Evolutionary conservation across 768 basidiomycete species (phyloP).

Genomic region (Suillus sp.): DNA sequence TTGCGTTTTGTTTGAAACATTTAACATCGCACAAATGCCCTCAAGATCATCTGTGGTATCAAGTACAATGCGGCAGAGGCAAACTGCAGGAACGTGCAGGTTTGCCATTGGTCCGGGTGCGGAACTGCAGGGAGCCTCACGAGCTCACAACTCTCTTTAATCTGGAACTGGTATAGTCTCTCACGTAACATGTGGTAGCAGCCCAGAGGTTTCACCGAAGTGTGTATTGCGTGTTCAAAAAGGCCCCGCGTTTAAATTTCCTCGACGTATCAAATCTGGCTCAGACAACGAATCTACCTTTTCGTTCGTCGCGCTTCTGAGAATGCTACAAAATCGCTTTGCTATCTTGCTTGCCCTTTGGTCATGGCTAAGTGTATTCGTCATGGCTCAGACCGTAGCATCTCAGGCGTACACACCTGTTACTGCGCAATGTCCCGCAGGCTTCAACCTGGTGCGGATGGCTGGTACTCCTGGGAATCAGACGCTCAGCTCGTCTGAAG

Average conservation of each 20-base stretch:
- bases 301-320: neutral
- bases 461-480: conserved; percentile 31
- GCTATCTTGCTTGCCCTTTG: conserved; percentile 9
- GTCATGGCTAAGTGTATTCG: conserved; percentile 10
- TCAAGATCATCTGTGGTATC: too few species aligned
- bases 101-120: neutral
- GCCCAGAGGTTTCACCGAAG: neutral
- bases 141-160: neutral
- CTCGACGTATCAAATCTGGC: neutral
- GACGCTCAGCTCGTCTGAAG: conserved; percentile 38
- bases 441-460: conserved; percentile 33
- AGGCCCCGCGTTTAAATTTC: neutral
- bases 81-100: neutral
- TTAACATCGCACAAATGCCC: neutral
- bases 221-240: neutral
- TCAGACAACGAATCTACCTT: neutral
- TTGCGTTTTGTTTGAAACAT: neutral
- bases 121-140: neutral
- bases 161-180: neutral
- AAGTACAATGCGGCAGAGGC: neutral
- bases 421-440: conserved; percentile 22
- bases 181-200: neutral
- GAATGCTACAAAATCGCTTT: neutral
- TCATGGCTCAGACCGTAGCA: conserved; percentile 26
- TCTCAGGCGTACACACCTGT: conserved; percentile 30